phyloP scores from a whole-genome alignment of 202 grass and related monocot genomes.

The Schoenoplectus tabernaemontani region DNA sequence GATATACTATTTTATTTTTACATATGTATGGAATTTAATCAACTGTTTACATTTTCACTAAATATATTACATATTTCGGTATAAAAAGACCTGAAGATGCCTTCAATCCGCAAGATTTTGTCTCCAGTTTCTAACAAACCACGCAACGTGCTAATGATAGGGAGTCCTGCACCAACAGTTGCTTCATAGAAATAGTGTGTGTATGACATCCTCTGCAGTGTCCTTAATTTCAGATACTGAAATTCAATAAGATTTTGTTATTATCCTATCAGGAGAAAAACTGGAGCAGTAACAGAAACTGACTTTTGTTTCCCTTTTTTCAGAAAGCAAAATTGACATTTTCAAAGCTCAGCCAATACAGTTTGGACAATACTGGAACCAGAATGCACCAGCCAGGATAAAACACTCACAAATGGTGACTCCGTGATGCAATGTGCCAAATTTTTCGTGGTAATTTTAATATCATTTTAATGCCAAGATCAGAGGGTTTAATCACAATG shows the following conservation, averaged over 20 bases:
- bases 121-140: slow-evolving; percentile 93
- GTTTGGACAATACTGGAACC: not conserved
- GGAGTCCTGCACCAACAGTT: slow-evolving; percentile 94
- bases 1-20: too few species aligned
- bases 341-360: not conserved
- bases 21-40: not conserved
- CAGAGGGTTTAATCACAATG: not conserved
- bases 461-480: not conserved
- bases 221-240: slow-evolving; percentile 88
- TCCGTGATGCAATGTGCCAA: not conserved
- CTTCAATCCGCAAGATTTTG: slow-evolving; percentile 81
- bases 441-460: not conserved
- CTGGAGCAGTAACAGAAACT: not conserved
- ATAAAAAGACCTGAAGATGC: slow-evolving; percentile 77
- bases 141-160: slow-evolving; percentile 89
- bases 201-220: slow-evolving; percentile 69
- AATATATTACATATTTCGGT: not conserved
- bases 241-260: slow-evolving; percentile 11
- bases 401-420: not conserved
- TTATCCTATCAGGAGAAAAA: not conserved
- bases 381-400: not conserved
- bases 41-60: not conserved
- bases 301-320: not conserved
- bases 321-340: not conserved
- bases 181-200: slow-evolving; percentile 99